Conservation (phyloP, 2,329 filamentous ascomycete genomes). For the Ascochyta rabiei region DNA sequence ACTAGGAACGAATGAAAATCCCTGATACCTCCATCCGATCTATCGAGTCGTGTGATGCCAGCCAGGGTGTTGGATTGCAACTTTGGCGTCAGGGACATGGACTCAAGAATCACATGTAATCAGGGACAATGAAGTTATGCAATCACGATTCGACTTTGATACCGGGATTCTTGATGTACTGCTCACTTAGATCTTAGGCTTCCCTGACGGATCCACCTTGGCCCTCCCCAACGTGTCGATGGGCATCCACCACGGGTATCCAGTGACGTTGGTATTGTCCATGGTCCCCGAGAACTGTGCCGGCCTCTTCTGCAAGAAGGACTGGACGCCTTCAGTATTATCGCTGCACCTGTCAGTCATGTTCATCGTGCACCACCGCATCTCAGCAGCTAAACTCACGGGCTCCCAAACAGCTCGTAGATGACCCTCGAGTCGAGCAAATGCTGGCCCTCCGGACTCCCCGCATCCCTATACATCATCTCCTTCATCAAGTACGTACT, state of each 20-base stretch:
- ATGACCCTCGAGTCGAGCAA: constrained; percentile 71
- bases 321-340: constrained; percentile 69
- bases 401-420: constrained; percentile 62
- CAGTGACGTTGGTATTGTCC: constrained; percentile 63
- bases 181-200: constrained; percentile 37
- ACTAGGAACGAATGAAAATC: constrained; percentile 53
- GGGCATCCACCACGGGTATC: constrained; percentile 73
- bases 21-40: constrained; percentile 43
- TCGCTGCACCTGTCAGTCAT: constrained; percentile 53
- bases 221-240: constrained; percentile 54
- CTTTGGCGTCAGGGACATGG: constrained; percentile 21
- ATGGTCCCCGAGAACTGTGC: constrained; percentile 67
- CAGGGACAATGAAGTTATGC: constrained; percentile 25
- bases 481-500: constrained; percentile 72
- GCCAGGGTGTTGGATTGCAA: constrained; percentile 21
- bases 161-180: background rate
- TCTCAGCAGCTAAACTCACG: constrained; percentile 35
- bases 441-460: constrained; percentile 71
- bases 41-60: constrained; percentile 32
- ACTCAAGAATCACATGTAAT: constrained; percentile 23
- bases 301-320: constrained; percentile 72
- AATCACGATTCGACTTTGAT: constrained; percentile 9
- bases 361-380: background rate
- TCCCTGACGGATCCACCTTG: constrained; percentile 41
- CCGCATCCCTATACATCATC: constrained; percentile 67